Conservation (phyloP, 495 filamentous ascomycete genomes). For the Aspergillus steynii region DNA sequence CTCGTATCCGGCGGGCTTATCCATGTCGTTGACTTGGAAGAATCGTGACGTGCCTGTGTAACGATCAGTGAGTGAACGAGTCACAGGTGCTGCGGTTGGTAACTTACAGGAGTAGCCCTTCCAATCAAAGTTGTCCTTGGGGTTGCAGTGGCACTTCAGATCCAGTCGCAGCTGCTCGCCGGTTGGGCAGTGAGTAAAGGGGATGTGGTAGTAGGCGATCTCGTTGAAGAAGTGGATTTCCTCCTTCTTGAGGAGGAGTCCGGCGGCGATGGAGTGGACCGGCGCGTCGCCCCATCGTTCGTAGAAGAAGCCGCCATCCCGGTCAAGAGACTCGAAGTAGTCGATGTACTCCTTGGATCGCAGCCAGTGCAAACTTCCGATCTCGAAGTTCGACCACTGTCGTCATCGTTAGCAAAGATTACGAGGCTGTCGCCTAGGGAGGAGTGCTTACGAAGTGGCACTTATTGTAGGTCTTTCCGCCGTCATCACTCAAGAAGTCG, state of each 20-base stretch:
- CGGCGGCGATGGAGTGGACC: constrained; percentile 92
- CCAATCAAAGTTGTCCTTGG: constrained; percentile 98
- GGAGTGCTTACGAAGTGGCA: constrained; percentile 83
- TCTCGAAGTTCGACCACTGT: constrained; percentile 92
- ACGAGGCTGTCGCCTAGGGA: background rate
- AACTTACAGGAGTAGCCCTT: constrained; percentile 90
- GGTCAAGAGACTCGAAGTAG: constrained; percentile 77
- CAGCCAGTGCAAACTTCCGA: constrained; percentile 82
- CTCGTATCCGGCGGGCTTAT: constrained; percentile 82
- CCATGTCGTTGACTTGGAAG: constrained; percentile 76
- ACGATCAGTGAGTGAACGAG: constrained; percentile 13
- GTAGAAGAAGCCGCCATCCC: constrained; percentile 89
- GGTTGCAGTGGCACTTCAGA: constrained; percentile 90
- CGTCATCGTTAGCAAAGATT: constrained; percentile 8
- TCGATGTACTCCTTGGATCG: constrained; percentile 76
- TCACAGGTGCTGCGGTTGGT: background rate
- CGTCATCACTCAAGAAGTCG: constrained; percentile 88
- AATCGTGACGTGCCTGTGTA: constrained; percentile 71
- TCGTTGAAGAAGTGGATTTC: constrained; percentile 98
- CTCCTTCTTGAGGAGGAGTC: constrained; percentile 81
- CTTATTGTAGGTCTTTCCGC: constrained; percentile 86
- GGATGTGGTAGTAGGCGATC: constrained; percentile 98
- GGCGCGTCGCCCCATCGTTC: constrained; percentile 92
- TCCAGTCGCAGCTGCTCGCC: constrained; percentile 77
- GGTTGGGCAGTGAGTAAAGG: constrained; percentile 96